Percentiles rank a stretch among this genome's conserved stretches.
Evolutionary conservation across 169 alveolate genomes (phyloP).

Genomic region (Perkinsus olseni): DNA sequence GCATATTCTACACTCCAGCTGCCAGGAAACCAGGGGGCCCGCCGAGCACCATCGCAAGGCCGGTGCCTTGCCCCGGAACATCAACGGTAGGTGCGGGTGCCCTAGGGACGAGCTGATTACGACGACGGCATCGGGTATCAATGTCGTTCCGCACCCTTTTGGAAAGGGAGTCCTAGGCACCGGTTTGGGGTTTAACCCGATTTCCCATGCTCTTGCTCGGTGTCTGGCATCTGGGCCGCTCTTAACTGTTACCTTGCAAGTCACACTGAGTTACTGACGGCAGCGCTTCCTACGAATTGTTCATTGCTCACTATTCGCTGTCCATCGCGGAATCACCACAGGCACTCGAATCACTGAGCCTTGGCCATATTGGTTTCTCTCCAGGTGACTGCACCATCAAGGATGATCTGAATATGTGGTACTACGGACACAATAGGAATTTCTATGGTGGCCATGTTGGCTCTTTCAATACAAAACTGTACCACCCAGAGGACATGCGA

Average conservation of each 20-base stretch:
- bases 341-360: no score
- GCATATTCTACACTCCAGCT: neutral
- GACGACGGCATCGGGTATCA: no score
- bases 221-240: neutral
- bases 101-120: neutral
- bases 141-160: no score
- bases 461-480: neutral
- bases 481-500: neutral
- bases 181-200: no score
- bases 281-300: no score
- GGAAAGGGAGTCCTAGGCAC: no score
- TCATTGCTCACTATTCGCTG: no score
- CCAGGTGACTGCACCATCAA: neutral
- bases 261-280: no score
- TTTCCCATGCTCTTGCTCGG: no score
- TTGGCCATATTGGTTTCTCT: no score
- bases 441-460: neutral
- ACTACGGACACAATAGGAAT: neutral
- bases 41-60: neutral
- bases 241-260: no score
- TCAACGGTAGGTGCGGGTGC: neutral
- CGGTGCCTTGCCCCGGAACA: neutral
- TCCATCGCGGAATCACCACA: no score
- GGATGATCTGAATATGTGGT: neutral
- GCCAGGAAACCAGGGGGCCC: neutral